phyloP scores from a whole-genome alignment of 129 eudicot species.

The Arctium minus region DNA sequence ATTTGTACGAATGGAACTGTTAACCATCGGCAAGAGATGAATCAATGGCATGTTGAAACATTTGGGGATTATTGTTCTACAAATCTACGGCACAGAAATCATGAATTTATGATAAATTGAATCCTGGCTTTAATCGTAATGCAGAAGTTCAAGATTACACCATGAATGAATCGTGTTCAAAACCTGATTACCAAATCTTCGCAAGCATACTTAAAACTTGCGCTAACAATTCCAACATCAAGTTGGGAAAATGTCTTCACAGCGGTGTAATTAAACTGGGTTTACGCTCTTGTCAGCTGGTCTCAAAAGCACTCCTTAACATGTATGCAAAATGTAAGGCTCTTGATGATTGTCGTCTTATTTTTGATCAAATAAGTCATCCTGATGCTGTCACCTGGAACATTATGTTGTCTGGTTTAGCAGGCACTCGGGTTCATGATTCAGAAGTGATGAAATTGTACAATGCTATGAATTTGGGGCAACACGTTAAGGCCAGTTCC shows the following conservation, averaged over 20 bases:
- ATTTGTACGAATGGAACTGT: no score
- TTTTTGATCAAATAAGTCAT: constrained; percentile 42
- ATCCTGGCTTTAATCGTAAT: not conserved
- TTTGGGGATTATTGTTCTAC: not conserved
- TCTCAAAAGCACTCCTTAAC: constrained; percentile 74
- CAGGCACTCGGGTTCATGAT: constrained; percentile 55
- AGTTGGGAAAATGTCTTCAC: constrained; percentile 59
- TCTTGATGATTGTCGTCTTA: constrained; percentile 45
- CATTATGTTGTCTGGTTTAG: constrained; percentile 71
- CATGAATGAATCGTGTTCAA: constrained; percentile 15
- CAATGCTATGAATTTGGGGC: constrained; percentile 30
- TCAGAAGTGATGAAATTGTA: constrained; percentile 50
- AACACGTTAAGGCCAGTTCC: constrained; percentile 39
- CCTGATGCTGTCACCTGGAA: constrained; percentile 77
- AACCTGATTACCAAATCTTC: constrained; percentile 38
- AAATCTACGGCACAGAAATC: not conserved
- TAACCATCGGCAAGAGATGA: not conserved
- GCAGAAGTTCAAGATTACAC: not conserved
- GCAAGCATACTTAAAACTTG: constrained; percentile 57
- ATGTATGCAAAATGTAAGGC: constrained; percentile 80
- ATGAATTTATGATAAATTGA: not conserved
- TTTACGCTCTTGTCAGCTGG: constrained; percentile 48
- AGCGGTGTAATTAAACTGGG: constrained; percentile 55
- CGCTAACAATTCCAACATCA: constrained; percentile 45
- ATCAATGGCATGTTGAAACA: not conserved